These are phyloP conservation scores for Neofusicoccum sp. DNA, from an alignment of 2,329 filamentous ascomycete genomes.

Conservation along the genomic window DNA sequence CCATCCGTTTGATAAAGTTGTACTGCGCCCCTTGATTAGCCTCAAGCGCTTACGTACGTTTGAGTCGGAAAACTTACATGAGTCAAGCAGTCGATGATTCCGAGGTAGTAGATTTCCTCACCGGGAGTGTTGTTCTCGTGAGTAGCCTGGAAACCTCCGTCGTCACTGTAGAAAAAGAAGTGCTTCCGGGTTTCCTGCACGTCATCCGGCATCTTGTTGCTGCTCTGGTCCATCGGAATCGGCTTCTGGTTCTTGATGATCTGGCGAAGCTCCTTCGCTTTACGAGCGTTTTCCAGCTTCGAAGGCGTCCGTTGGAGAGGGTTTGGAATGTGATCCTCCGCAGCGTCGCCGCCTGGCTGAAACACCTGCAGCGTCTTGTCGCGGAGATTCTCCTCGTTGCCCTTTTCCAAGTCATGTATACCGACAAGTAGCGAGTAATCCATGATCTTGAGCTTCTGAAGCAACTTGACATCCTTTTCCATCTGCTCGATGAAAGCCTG, in stretches of 20 bases:
- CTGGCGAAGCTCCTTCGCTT: conserved; percentile 86
- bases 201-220: conserved; percentile 87
- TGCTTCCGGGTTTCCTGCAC: conserved; percentile 67
- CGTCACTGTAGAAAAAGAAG: conserved; percentile 89
- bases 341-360: conserved; percentile 75
- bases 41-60: neutral
- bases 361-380: conserved; percentile 92
- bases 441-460: conserved; percentile 94
- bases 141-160: conserved; percentile 90
- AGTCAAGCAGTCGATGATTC: conserved; percentile 97
- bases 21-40: conserved; percentile 62
- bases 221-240: conserved; percentile 83
- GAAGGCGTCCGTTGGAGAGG: conserved; percentile 87
- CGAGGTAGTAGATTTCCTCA: conserved; percentile 96
- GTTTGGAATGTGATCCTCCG: conserved; percentile 57
- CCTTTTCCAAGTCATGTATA: conserved; percentile 85
- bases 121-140: conserved; percentile 84
- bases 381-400: conserved; percentile 91
- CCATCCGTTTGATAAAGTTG: conserved; percentile 88
- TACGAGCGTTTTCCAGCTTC: conserved; percentile 86
- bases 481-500: conserved; percentile 86
- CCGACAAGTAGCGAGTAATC: conserved; percentile 96
- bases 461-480: conserved; percentile 78
- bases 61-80: conserved; percentile 66
- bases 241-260: conserved; percentile 93